A percentile compares a stretch with the other conserved stretches of the same genome.
Evolutionary conservation across 2,329 filamentous ascomycete species (phyloP).

Genomic region (Colletotrichum orchidophilum): DNA sequence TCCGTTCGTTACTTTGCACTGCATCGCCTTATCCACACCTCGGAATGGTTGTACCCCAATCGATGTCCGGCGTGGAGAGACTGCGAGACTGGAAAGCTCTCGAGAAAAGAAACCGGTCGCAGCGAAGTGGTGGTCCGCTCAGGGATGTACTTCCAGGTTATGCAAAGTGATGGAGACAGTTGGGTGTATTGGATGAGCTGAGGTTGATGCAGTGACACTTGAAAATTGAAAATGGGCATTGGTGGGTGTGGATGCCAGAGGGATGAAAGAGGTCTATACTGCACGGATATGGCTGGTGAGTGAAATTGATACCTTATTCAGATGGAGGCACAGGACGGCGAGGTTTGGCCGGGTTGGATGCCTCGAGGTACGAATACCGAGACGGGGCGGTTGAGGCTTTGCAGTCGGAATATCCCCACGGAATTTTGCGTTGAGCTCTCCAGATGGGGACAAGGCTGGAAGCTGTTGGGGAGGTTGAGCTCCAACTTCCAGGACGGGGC

Average conservation of each 20-base stretch:
- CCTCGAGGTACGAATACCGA: neutral
- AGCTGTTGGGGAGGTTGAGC: conserved; percentile 34
- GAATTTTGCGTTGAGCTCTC: conserved; percentile 36
- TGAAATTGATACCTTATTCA: neutral
- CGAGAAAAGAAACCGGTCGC: neutral
- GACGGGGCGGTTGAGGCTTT: conserved; percentile 10
- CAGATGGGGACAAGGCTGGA: conserved; percentile 33
- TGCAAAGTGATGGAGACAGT: neutral
- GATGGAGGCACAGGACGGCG: no score
- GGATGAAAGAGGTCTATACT: neutral
- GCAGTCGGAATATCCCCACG: conserved; percentile 33
- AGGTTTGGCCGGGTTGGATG: neutral
- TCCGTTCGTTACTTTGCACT: no score
- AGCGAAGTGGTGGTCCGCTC: neutral
- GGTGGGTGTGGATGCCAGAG: neutral
- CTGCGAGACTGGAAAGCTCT: no score
- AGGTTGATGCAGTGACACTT: neutral
- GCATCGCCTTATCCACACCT: neutral
- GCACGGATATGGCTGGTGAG: neutral
- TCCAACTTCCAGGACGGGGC: no score
- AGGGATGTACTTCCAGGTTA: neutral
- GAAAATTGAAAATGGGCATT: neutral
- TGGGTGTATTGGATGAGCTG: neutral
- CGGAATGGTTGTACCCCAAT: neutral
- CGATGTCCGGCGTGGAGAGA: neutral